Percentiles rank a stretch among this genome's conserved stretches.
phyloP scores from a whole-genome alignment of 371 early-diverging fungal genomes.

The Batkoa obscura region DNA sequence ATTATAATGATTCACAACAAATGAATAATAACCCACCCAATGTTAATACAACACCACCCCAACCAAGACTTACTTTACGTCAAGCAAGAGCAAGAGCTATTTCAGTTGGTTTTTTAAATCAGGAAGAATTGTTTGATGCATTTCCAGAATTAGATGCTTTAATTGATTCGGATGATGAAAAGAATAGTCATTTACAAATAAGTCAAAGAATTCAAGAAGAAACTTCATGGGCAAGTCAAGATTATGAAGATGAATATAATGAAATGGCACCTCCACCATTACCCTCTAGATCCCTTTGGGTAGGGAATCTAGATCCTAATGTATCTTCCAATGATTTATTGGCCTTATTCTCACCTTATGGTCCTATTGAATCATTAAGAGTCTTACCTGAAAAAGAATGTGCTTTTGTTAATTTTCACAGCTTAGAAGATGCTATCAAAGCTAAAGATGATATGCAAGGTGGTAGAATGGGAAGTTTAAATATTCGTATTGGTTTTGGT shows the following conservation, averaged over 20 bases:
- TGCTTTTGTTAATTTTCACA: slow-evolving; percentile 81
- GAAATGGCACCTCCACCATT: slow-evolving; percentile 16
- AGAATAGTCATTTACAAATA: too few relatives aligned
- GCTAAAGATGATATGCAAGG: slow-evolving; percentile 77
- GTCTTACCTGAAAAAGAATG: slow-evolving; percentile 89
- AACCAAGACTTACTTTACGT: slow-evolving; percentile 20
- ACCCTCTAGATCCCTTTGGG: slow-evolving; percentile 84
- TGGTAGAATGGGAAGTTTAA: slow-evolving; percentile 49
- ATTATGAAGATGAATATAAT: slow-evolving; percentile 1
- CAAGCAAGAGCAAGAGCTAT: slow-evolving; percentile 34
- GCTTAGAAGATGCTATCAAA: slow-evolving; percentile 66
- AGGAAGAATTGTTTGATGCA: slow-evolving; percentile 7
- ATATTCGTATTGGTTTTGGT: slow-evolving; percentile 83
- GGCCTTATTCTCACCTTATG: slow-evolving; percentile 69
- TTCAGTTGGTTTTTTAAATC: slow-evolving; percentile 33
- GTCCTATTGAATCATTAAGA: slow-evolving; percentile 81
- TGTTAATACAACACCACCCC: slow-evolving; percentile 16
- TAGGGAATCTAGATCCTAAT: slow-evolving; percentile 73
- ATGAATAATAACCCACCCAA: slow-evolving; percentile 13
- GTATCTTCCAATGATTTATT: slow-evolving; percentile 63
- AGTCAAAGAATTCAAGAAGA: too few relatives aligned
- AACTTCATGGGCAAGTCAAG: background rate
- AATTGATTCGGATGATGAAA: background rate
- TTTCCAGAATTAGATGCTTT: slow-evolving; percentile 1
- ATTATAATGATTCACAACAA: slow-evolving; percentile 23